These are phyloP conservation scores for Potentilla sterilis DNA, from an alignment of 306 rosid genomes.

Conservation along the genomic window DNA sequence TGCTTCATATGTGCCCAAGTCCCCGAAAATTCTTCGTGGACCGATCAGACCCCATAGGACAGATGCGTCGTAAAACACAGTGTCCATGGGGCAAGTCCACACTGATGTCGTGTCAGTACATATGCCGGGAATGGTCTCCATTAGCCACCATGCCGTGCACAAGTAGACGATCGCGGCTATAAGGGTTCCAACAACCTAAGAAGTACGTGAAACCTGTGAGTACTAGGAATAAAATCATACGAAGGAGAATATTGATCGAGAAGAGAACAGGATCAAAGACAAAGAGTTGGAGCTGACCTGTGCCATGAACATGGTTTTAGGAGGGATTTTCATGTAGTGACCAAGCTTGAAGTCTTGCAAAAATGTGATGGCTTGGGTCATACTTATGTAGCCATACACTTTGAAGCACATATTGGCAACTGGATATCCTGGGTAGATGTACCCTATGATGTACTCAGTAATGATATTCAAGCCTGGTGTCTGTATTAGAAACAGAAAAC, in stretches of 20 bases:
- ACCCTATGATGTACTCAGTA: constrained; percentile 85
- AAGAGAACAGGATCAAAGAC: background rate
- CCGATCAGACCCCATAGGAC: constrained; percentile 94
- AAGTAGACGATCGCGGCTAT: constrained; percentile 63
- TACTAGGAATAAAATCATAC: background rate
- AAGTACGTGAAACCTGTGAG: background rate
- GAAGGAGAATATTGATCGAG: background rate
- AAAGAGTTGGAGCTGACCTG: constrained; percentile 45
- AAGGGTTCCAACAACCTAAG: constrained; percentile 67
- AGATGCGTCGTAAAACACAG: constrained; percentile 84
- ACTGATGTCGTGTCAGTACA: constrained; percentile 67
- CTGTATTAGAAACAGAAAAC: constrained; percentile 24
- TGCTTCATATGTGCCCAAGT: constrained; percentile 51
- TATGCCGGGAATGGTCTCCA: constrained; percentile 81
- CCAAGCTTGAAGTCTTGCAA: constrained; percentile 94
- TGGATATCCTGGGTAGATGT: constrained; percentile 89
- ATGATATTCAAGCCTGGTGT: constrained; percentile 83
- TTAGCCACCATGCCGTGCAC: constrained; percentile 90
- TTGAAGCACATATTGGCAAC: constrained; percentile 98
- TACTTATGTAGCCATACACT: constrained; percentile 89
- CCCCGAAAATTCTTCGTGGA: constrained; percentile 74
- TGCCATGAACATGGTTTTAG: constrained; percentile 93
- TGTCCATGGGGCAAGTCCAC: constrained; percentile 87
- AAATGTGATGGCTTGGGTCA: constrained; percentile 83
- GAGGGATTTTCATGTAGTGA: constrained; percentile 98